Conservation (phyloP, 2,329 filamentous ascomycete species). For the Ascochyta koolunga region DNA sequence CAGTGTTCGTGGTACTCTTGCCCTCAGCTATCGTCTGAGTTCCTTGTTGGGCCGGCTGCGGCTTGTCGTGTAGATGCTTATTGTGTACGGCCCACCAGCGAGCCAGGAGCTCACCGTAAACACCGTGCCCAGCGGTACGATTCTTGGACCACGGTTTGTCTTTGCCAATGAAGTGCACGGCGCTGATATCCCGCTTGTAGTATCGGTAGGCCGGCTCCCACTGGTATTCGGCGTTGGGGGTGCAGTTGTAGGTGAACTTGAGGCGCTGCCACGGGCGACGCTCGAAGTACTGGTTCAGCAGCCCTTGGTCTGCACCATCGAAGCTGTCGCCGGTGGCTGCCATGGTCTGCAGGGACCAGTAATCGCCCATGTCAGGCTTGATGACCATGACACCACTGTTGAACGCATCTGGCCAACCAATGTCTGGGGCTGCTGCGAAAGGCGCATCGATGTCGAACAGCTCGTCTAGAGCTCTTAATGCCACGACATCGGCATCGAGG, state of each 20-base stretch:
- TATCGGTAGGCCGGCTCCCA: conserved; percentile 94
- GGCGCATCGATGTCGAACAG: conserved; percentile 71
- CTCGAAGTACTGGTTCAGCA: conserved; percentile 93
- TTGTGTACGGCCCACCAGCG: conserved; percentile 97
- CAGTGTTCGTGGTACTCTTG: conserved; percentile 18
- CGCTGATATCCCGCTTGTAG: conserved; percentile 85
- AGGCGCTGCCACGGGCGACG: conserved; percentile 78
- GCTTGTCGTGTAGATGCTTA: conserved; percentile 69
- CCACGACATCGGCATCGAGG: conserved; percentile 92
- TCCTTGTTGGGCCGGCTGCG: conserved; percentile 8
- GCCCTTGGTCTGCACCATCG: conserved; percentile 93
- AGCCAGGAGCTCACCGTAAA: conserved; percentile 82
- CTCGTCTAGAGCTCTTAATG: conserved; percentile 88
- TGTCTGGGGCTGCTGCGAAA: conserved; percentile 83
- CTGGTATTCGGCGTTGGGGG: conserved; percentile 94
- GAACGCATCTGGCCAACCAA: conserved; percentile 98
- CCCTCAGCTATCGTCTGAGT: conserved; percentile 12
- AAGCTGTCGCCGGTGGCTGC: conserved; percentile 89
- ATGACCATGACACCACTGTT: conserved; percentile 98
- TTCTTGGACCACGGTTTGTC: conserved; percentile 79
- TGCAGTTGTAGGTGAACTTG: conserved; percentile 97
- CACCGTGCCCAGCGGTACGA: conserved; percentile 59
- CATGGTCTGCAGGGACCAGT: conserved; percentile 81
- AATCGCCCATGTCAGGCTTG: conserved; percentile 84
- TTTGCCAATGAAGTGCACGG: conserved; percentile 93